Evolutionary conservation across 495 filamentous ascomycete species (phyloP).

Genomic region (Annulohypoxylon stygium): DNA sequence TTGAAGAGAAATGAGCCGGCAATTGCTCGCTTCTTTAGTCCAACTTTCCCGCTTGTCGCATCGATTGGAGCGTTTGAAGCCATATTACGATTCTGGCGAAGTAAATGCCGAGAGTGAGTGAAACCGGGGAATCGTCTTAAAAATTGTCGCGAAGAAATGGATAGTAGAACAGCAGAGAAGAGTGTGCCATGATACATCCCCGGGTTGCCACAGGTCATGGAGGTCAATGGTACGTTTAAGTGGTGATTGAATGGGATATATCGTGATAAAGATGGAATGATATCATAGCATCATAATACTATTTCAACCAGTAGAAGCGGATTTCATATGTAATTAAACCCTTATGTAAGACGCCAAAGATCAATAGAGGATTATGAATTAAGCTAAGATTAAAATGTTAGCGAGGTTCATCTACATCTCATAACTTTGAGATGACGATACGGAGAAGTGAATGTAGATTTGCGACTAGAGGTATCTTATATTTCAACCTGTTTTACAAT

Average conservation of each 20-base stretch:
- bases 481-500: background rate
- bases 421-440: background rate
- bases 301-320: background rate
- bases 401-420: background rate
- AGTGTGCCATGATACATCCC: slow-evolving; percentile 30
- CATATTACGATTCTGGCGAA: slow-evolving; percentile 24
- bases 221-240: slow-evolving; percentile 20
- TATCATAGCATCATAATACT: too few species aligned
- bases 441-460: too few species aligned
- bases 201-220: background rate
- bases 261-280: background rate
- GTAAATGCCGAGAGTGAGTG: background rate
- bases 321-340: background rate
- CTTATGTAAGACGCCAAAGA: background rate
- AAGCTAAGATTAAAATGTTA: background rate
- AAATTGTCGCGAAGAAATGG: slow-evolving; percentile 1
- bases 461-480: background rate
- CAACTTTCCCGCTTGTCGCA: slow-evolving; percentile 4
- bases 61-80: slow-evolving; percentile 24
- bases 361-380: background rate
- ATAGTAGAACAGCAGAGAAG: slow-evolving; percentile 4
- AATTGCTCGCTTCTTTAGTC: slow-evolving; percentile 59
- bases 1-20: slow-evolving; percentile 71
- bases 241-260: background rate
- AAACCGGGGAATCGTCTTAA: background rate